Evolutionary conservation across 805 yeast genomes (phyloP).

Genomic region (Wickerhamiella australiensis): DNA sequence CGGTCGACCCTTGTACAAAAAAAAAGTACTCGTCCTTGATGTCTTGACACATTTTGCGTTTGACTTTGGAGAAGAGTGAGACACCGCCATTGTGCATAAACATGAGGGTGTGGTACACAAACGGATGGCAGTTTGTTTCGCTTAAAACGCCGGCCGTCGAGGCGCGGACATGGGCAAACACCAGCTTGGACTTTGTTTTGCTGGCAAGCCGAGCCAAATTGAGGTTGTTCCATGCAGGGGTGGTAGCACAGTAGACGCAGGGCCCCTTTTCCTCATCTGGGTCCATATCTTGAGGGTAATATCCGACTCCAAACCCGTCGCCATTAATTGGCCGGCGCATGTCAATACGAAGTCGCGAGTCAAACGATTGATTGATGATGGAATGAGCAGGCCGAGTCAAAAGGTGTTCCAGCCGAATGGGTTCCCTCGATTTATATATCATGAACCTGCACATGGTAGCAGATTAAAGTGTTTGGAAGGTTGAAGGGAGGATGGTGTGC

Average conservation of each 20-base stretch:
- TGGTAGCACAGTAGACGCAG: slow-evolving; percentile 86
- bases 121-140: slow-evolving; percentile 96
- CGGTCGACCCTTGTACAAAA: slow-evolving; percentile 84
- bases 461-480: background rate
- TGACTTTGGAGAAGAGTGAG: slow-evolving; percentile 57
- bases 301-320: slow-evolving; percentile 97
- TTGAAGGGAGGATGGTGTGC: background rate
- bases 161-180: slow-evolving; percentile 94
- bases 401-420: slow-evolving; percentile 72
- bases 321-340: slow-evolving; percentile 90
- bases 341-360: slow-evolving; percentile 76
- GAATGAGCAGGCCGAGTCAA: slow-evolving; percentile 94
- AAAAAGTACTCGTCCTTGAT: slow-evolving; percentile 71
- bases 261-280: slow-evolving; percentile 53
- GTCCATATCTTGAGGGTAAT: slow-evolving; percentile 52
- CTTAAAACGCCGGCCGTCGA: slow-evolving; percentile 88
- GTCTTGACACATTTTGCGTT: slow-evolving; percentile 57
- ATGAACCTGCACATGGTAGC: slow-evolving; percentile 74
- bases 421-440: slow-evolving; percentile 83
- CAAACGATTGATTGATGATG: slow-evolving; percentile 91
- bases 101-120: slow-evolving; percentile 72
- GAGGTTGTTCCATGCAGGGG: slow-evolving; percentile 91
- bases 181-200: slow-evolving; percentile 70
- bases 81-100: slow-evolving; percentile 94
- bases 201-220: slow-evolving; percentile 76